A percentile compares a stretch with the other conserved stretches of the same genome.
phyloP scores from a whole-genome alignment of 2,329 filamentous ascomycete species.

The Alternaria angustiovoidea region DNA sequence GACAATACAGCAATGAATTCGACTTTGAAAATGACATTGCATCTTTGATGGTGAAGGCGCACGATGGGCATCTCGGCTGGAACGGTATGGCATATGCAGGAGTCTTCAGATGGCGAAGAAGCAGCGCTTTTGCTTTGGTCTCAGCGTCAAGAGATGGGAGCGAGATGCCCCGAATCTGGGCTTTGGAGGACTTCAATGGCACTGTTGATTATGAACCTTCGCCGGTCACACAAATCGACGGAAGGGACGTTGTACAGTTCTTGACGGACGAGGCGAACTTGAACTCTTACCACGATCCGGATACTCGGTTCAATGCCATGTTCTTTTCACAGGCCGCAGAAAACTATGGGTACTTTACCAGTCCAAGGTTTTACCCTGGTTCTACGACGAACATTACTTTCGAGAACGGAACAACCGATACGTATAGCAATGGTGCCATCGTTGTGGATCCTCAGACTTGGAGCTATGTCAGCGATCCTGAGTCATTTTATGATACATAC shows the following conservation, averaged over 20 bases:
- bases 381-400: slow-evolving; percentile 41
- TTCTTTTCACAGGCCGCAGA: slow-evolving; percentile 48
- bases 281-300: slow-evolving; percentile 51
- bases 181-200: slow-evolving; percentile 42
- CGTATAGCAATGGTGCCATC: slow-evolving; percentile 43
- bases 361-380: slow-evolving; percentile 45
- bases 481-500: slow-evolving; percentile 53
- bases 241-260: slow-evolving; percentile 45
- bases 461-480: slow-evolving; percentile 43
- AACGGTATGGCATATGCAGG: slow-evolving; percentile 49
- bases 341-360: slow-evolving; percentile 41
- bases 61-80: slow-evolving; percentile 49
- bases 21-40: slow-evolving; percentile 53
- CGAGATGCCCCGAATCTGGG: slow-evolving; percentile 42
- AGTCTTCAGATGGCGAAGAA: slow-evolving; percentile 46
- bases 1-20: slow-evolving; percentile 51
- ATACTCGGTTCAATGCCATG: slow-evolving; percentile 52
- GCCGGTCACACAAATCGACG: slow-evolving; percentile 50
- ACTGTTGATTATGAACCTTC: slow-evolving; percentile 41
- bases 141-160: slow-evolving; percentile 44
- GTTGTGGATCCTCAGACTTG: slow-evolving; percentile 37
- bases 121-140: slow-evolving; percentile 38
- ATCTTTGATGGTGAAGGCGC: slow-evolving; percentile 39
- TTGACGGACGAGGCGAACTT: slow-evolving; percentile 43
- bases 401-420: slow-evolving; percentile 46